Evolutionary conservation across 2,329 filamentous ascomycete species (phyloP).

Genomic region (Hypoxylon sp.): DNA sequence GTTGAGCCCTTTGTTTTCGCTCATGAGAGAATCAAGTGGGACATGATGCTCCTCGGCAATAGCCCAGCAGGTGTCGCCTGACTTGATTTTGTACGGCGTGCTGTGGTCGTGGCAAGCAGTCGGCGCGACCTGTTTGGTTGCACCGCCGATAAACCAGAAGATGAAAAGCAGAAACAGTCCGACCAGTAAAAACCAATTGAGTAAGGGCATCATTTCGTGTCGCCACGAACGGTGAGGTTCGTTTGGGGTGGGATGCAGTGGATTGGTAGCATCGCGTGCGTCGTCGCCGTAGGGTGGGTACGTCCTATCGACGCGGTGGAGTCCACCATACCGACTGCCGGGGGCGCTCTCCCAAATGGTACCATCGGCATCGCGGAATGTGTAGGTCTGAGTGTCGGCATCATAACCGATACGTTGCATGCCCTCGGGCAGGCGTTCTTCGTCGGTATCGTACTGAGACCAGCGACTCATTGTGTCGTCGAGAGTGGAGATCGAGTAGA

Average conservation of each 20-base stretch:
- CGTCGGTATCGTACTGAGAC: conserved; percentile 58
- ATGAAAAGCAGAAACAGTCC: conserved; percentile 65
- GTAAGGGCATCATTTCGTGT: conserved; percentile 66
- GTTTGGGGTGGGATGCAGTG: conserved; percentile 37
- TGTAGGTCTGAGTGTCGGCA: conserved; percentile 64
- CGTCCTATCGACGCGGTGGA: conserved; percentile 52
- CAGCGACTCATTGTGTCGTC: conserved; percentile 53
- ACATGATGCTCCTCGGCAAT: conserved; percentile 62
- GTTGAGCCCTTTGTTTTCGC: conserved; percentile 62
- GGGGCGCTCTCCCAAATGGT: conserved; percentile 62
- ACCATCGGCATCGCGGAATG: conserved; percentile 61
- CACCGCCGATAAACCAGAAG: conserved; percentile 63
- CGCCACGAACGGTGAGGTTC: conserved; percentile 61
- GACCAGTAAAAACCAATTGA: conserved; percentile 71
- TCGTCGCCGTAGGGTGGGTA: conserved; percentile 45
- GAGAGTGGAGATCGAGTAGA: conserved; percentile 6
- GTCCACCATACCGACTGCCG: conserved; percentile 62
- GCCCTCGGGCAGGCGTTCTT: conserved; percentile 64
- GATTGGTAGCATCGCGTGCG: conserved; percentile 44
- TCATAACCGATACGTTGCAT: conserved; percentile 66
- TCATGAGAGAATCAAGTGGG: conserved; percentile 62
- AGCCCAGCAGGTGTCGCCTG: conserved; percentile 68
- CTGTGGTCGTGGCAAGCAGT: conserved; percentile 52
- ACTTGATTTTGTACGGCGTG: conserved; percentile 58
- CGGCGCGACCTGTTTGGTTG: conserved; percentile 46